Evolutionary conservation across 83 land plant species (phyloP), one percentile per base, ranked within the genome.

Genomic region (Diphasiastrum complanatum): DNA sequence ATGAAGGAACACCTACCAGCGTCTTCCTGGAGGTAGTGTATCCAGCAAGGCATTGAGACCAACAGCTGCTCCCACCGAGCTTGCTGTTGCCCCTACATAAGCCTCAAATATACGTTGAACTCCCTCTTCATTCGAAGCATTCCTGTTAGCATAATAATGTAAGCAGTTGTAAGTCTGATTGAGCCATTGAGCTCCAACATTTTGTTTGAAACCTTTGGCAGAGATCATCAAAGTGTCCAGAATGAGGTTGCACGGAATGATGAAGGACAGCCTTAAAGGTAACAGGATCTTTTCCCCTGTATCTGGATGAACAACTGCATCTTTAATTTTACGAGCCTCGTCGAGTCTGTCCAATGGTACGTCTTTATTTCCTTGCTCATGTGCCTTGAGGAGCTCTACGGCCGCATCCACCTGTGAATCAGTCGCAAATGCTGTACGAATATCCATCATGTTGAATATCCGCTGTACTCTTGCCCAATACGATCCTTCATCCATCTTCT

Each of bases 401-500:
- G 73, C 73, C 3, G 70, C 68, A 36, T 70, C 61, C 1, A 70
- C 73, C 55, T 70, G 68, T 5, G 73, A 29, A 55, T 63, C 68
- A 0, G 73, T 63, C 1, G 64, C 69, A 43, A 70, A 70, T n/a
- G 73, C 68, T 33, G 73, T 70, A 30, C 70, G 33, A 25, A 70
- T 64, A 31, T 70, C 73, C 73, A 70, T 70, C 73, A 70, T 70
- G 48, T 70, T 51, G 73, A 70, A 70, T 19, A 63, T 52, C 69
- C 73, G 33, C 25, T 63, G 68, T 8, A 70, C 73, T 33, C 73
- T 62, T 29, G 68, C 48, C 73, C 73, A 70, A 19, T 70, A 70
- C 47, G 73, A 49, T 46, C 70, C 66, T 62, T 70, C 73, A 41
- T 70, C 73, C 73, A 70, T 70, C 8, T 32, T 57, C 28, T n/a